A percentile compares a stretch with the other conserved stretches of the same genome.
Conservation (phyloP, 2,329 filamentous ascomycete species). For the Penicillium sp. region DNA sequence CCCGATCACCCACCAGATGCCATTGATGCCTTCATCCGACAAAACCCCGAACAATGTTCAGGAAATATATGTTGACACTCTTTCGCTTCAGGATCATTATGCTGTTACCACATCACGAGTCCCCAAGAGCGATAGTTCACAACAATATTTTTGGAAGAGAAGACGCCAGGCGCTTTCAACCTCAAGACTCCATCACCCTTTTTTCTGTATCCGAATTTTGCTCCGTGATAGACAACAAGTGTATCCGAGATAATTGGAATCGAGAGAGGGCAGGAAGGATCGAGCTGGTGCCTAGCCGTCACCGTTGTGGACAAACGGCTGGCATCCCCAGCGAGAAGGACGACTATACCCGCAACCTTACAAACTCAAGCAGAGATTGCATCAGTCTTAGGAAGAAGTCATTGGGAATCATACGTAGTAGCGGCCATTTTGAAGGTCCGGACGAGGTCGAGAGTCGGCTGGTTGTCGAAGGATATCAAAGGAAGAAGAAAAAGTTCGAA, state of each 20-base stretch:
- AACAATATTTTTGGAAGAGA: slow-evolving; percentile 78
- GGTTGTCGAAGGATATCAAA: slow-evolving; percentile 40
- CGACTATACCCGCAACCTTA: slow-evolving; percentile 71
- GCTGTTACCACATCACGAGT: slow-evolving; percentile 16
- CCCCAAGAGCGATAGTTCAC: slow-evolving; percentile 41
- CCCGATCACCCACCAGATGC: slow-evolving; percentile 33
- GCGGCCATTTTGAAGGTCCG: slow-evolving; percentile 58
- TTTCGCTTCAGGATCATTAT: slow-evolving; percentile 29
- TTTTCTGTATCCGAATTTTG: slow-evolving; percentile 57
- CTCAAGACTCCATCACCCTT: slow-evolving; percentile 71
- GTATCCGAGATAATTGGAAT: slow-evolving; percentile 29
- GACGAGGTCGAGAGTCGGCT: slow-evolving; percentile 41
- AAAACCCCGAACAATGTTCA: slow-evolving; percentile 64
- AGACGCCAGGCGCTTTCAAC: slow-evolving; percentile 63
- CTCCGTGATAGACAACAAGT: slow-evolving; percentile 23
- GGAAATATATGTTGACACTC: slow-evolving; percentile 53
- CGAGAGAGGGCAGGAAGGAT: slow-evolving; percentile 59
- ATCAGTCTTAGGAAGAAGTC: slow-evolving; percentile 37
- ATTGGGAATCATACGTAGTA: slow-evolving; percentile 60
- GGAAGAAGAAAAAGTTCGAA: slow-evolving; percentile 25
- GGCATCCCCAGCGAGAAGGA: slow-evolving; percentile 74
- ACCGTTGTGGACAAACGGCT: slow-evolving; percentile 23
- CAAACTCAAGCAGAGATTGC: slow-evolving; percentile 36
- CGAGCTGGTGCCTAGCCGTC: slow-evolving; percentile 67
- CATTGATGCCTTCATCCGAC: slow-evolving; percentile 65